Percentiles rank a stretch among this genome's conserved stretches.
These are phyloP conservation scores for Mycena epipterygia DNA, from an alignment of 768 basidiomycete species.

Conservation along the genomic window DNA sequence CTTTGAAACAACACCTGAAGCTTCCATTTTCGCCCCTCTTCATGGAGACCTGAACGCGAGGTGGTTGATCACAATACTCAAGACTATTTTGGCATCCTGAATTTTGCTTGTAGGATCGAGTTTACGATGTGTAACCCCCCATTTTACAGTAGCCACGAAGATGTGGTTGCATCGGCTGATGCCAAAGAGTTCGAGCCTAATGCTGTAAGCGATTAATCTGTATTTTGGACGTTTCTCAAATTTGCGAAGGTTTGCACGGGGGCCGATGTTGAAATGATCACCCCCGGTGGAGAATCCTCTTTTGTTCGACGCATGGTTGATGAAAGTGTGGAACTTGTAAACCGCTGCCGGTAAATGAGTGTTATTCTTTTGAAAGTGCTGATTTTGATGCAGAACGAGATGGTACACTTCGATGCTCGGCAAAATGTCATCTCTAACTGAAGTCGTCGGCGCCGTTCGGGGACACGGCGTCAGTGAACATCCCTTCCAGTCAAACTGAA, in stretches of 20 bases:
- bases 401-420: conserved; percentile 98
- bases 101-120: conserved; percentile 60
- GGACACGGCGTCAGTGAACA: conserved; percentile 44
- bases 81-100: background rate
- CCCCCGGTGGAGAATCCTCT: conserved; percentile 84
- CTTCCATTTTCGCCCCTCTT: conserved; percentile 63
- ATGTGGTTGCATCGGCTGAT: conserved; percentile 70
- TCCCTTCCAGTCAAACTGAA: background rate
- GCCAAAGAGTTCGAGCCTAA: conserved; percentile 76
- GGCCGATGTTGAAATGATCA: conserved; percentile 89
- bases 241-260: conserved; percentile 83
- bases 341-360: conserved; percentile 68
- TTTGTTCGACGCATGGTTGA: conserved; percentile 85
- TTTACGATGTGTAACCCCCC: conserved; percentile 98
- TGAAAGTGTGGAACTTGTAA: conserved; percentile 71
- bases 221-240: background rate
- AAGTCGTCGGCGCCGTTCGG: conserved; percentile 70
- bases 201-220: conserved; percentile 65
- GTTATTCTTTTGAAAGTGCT: background rate
- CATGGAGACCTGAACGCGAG: conserved; percentile 25
- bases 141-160: conserved; percentile 85
- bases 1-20: conserved; percentile 49
- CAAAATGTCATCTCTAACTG: conserved; percentile 79
- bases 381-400: conserved; percentile 48
- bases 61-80: background rate